phyloP scores from a whole-genome alignment of 768 basidiomycete genomes.

The Gymnopilus junonius region DNA sequence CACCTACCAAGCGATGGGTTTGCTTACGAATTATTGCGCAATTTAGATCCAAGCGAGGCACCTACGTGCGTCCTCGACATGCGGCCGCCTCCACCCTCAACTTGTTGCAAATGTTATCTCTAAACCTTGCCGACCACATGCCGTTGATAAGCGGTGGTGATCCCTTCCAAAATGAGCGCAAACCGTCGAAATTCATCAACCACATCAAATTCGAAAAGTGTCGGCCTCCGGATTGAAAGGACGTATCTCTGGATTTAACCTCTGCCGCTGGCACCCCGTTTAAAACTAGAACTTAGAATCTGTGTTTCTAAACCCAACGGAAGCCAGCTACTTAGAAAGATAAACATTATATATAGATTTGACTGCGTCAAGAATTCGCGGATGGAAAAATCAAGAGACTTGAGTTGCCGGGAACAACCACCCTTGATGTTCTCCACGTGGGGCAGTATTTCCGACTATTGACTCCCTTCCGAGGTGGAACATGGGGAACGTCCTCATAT shows the following conservation, averaged over 20 bases:
- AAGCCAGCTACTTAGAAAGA: background rate
- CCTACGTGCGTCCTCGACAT: slow-evolving; percentile 6
- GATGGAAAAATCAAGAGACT: background rate
- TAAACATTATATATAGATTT: slow-evolving; percentile 9
- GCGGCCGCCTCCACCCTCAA: background rate
- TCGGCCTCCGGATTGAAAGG: too few species aligned
- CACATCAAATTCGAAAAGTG: too few species aligned
- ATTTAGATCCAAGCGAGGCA: background rate
- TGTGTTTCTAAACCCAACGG: too few species aligned
- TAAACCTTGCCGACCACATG: too few species aligned
- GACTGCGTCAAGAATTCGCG: background rate
- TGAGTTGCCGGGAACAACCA: slow-evolving; percentile 11
- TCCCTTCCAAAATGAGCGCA: too few species aligned
- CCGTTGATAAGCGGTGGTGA: too few species aligned
- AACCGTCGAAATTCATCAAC: too few species aligned
- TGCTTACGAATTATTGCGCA: background rate
- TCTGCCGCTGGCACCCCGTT: too few species aligned
- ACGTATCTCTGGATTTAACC: too few species aligned
- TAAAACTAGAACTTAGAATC: too few species aligned
- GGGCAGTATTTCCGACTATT: background rate
- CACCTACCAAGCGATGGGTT: background rate
- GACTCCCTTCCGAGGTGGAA: background rate
- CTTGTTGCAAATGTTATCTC: too few species aligned
- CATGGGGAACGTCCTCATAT: background rate
- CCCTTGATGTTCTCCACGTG: slow-evolving; percentile 11